Percentiles rank a stretch among this genome's conserved stretches.
phyloP scores from a whole-genome alignment of 2,329 filamentous ascomycete species.

The Fusarium oxysporum region DNA sequence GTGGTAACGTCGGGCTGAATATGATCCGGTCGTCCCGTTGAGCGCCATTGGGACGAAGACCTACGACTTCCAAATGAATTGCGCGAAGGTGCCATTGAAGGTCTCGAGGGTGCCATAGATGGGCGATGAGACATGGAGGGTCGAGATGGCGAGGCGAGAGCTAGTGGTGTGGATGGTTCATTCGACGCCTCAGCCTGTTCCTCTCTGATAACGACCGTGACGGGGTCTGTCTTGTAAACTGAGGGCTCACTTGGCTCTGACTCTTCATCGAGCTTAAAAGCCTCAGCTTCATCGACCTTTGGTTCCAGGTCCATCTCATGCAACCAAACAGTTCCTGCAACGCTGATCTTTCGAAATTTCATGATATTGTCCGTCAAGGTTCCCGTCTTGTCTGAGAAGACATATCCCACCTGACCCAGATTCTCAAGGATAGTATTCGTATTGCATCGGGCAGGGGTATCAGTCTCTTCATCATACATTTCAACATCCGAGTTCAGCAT shows the following conservation, averaged over 20 bases:
- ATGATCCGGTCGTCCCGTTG: conserved; percentile 60
- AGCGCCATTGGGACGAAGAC: conserved; percentile 64
- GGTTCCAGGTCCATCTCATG: conserved; percentile 78
- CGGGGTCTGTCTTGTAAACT: conserved; percentile 45
- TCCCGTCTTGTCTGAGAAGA: conserved; percentile 95
- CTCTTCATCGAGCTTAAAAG: conserved; percentile 32
- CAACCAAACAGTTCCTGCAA: conserved; percentile 89
- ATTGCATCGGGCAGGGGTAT: conserved; percentile 89
- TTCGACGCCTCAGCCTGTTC: conserved; percentile 33
- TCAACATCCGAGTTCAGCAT: conserved; percentile 84
- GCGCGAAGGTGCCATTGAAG: conserved; percentile 46
- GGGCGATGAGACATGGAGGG: conserved; percentile 43
- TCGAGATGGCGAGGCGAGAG: conserved; percentile 47
- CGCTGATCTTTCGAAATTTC: conserved; percentile 93
- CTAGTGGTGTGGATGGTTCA: conserved; percentile 17
- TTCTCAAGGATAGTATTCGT: conserved; percentile 97
- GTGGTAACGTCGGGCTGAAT: conserved; percentile 72
- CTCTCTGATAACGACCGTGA: conserved; percentile 49
- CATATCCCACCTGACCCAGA: conserved; percentile 87
- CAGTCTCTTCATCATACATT: conserved; percentile 88
- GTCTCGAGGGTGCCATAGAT: conserved; percentile 46
- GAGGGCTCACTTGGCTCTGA: conserved; percentile 43
- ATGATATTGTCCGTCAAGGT: conserved; percentile 95
- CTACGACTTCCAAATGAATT: conserved; percentile 51
- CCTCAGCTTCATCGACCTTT: conserved; percentile 42